A percentile compares a stretch with the other conserved stretches of the same genome.
Conservation (phyloP, 1,284 basidiomycete species). For the Cutaneotrichosporon sp. region DNA sequence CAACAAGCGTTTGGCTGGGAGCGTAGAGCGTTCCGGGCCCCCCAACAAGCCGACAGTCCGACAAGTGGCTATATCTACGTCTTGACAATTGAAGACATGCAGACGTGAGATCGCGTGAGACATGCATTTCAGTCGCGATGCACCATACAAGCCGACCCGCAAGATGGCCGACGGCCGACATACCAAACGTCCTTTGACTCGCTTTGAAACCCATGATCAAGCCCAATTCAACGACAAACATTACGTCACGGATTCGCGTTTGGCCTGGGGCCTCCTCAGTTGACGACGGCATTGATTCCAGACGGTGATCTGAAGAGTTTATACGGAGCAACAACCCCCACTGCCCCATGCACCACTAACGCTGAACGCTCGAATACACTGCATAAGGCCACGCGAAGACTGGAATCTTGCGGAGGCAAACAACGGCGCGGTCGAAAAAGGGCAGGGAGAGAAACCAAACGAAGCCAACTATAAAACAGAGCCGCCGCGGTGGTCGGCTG, state of each 20-base stretch:
- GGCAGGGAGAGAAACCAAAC: slow-evolving; percentile 1
- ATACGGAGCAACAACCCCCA: not conserved
- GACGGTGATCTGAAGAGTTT: no score
- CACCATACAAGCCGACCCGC: no score
- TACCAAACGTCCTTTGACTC: no score
- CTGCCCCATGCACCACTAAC: not conserved
- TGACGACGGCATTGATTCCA: not conserved
- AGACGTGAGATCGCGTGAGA: no score
- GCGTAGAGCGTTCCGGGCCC: no score
- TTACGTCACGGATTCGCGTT: not conserved
- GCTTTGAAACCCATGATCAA: no score
- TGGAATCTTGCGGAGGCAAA: slow-evolving; percentile 7
- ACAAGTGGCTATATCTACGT: no score
- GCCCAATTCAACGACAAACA: not conserved
- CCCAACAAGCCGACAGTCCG: no score
- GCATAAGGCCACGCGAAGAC: slow-evolving; percentile 16
- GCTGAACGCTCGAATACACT: slow-evolving; percentile 14
- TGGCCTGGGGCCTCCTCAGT: not conserved
- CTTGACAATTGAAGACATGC: no score
- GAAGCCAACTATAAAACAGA: slow-evolving; percentile 9
- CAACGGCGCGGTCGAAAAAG: slow-evolving; percentile 11
- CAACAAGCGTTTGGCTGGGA: not conserved
- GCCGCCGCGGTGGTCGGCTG: not conserved
- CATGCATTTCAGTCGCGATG: no score
- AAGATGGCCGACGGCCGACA: no score